Evolutionary conservation across 306 rosid genomes (phyloP).

Genomic region (Alnus glutinosa): DNA sequence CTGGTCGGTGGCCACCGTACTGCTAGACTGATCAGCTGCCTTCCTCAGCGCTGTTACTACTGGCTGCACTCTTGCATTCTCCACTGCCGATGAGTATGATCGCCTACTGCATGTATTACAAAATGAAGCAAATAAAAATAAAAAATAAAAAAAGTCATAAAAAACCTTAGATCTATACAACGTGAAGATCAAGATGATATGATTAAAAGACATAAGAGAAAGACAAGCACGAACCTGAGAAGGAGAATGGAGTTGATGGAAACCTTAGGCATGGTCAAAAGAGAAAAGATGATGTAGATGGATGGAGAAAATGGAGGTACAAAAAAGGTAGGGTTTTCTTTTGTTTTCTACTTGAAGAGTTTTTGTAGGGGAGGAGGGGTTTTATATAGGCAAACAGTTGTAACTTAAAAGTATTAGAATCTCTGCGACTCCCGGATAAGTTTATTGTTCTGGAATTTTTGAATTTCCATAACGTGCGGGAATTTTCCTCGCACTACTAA

Average conservation of each 20-base stretch:
- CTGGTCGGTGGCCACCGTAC: background rate
- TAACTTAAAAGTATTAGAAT: conserved; percentile 2
- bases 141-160: background rate
- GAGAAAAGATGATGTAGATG: background rate
- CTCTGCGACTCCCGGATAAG: background rate
- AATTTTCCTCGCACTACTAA: too few species aligned
- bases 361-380: conserved; percentile 10
- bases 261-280: conserved; percentile 34
- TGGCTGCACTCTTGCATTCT: conserved; percentile 18
- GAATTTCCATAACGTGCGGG: background rate
- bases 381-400: conserved; percentile 12
- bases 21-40: background rate
- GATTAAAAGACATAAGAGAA: background rate
- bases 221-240: conserved; percentile 30
- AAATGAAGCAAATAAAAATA: background rate
- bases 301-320: background rate
- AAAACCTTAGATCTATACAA: background rate
- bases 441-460: background rate
- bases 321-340: background rate
- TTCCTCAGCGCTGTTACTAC: conserved; percentile 1
- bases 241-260: conserved; percentile 16
- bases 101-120: conserved; percentile 22
- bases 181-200: background rate
- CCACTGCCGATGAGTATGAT: conserved; percentile 20
- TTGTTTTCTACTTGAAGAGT: background rate